Evolutionary conservation across 1,284 basidiomycete species (phyloP).

Genomic region (Moesziomyces sp.): DNA sequence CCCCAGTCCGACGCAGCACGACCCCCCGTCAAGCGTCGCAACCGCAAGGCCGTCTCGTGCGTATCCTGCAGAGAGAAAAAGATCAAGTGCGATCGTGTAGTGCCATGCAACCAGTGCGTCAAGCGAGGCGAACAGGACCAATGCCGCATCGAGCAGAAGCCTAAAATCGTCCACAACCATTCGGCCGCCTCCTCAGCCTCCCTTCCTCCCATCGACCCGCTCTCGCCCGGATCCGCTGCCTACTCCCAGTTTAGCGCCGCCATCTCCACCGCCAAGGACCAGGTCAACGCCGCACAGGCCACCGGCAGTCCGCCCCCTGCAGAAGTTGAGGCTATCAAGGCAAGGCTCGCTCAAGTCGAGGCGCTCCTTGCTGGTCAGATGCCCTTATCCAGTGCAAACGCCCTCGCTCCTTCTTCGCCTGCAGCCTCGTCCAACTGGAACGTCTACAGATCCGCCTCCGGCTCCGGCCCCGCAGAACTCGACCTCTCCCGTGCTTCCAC

Average conservation of each 20-base stretch:
- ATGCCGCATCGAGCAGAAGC: conserved; percentile 58
- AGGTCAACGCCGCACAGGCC: conserved; percentile 32
- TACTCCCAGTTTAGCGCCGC: conserved; percentile 44
- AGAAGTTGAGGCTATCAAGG: conserved; percentile 63
- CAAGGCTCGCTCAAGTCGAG: conserved; percentile 62
- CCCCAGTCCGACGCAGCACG: conserved; percentile 27
- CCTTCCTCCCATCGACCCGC: conserved; percentile 14
- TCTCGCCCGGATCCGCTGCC: conserved; percentile 30
- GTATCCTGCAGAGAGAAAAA: conserved; percentile 62
- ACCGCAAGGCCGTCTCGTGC: conserved; percentile 62
- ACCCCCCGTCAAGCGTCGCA: conserved; percentile 56
- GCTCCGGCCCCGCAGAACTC: conserved; percentile 15
- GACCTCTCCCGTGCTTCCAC: conserved; percentile 17
- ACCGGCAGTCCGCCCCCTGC: conserved; percentile 34
- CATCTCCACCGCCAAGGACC: conserved; percentile 31
- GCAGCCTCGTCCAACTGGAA: conserved; percentile 40
- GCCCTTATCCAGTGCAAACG: conserved; percentile 30
- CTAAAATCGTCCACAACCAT: conserved; percentile 33
- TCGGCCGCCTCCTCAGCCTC: conserved; percentile 2
- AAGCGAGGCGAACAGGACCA: conserved; percentile 60
- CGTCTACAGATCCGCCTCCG: conserved; percentile 22
- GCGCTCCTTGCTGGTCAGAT: conserved; percentile 43
- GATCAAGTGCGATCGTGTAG: conserved; percentile 63
- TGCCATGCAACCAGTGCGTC: conserved; percentile 64
- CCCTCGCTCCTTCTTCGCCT: conserved; percentile 20